Conservation (phyloP, 441 rosid species). For the Croton laevigatus region DNA sequence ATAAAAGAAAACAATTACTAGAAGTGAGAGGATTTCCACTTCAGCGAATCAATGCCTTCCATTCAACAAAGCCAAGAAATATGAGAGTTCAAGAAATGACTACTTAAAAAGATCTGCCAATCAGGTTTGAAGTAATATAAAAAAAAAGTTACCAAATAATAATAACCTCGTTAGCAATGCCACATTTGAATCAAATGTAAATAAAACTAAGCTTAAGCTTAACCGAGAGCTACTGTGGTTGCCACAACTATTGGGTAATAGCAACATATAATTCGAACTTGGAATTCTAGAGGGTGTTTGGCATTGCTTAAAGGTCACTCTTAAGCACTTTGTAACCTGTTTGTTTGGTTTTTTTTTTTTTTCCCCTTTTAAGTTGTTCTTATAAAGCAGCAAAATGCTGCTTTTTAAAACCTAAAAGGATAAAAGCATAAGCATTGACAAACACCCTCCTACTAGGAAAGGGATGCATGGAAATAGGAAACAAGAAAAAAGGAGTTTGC, state of each 20-base stretch:
- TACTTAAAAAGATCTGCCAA: background rate
- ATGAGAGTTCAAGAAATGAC: conserved; percentile 2
- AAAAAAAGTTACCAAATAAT: background rate
- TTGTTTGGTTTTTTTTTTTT: too few relatives aligned
- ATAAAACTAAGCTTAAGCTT: background rate
- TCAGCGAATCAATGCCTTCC: background rate
- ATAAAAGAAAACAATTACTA: background rate
- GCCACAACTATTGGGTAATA: background rate
- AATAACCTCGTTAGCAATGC: background rate
- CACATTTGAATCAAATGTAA: background rate
- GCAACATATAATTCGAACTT: background rate
- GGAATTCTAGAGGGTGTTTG: background rate
- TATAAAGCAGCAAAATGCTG: too few relatives aligned
- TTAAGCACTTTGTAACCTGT: too few relatives aligned
- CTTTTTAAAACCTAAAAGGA: too few relatives aligned
- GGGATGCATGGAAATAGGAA: background rate
- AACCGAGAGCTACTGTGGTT: background rate
- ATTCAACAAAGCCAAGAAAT: background rate
- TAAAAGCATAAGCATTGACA: too few relatives aligned
- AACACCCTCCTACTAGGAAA: background rate
- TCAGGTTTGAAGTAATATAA: too few relatives aligned
- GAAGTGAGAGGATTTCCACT: background rate
- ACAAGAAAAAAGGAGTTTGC: background rate
- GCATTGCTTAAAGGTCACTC: too few relatives aligned
- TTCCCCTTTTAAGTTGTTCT: too few relatives aligned